Percentiles rank a stretch among this genome's conserved stretches.
Evolutionary conservation across 805 yeast species (phyloP).

Genomic region (Naumovozyma baii): DNA sequence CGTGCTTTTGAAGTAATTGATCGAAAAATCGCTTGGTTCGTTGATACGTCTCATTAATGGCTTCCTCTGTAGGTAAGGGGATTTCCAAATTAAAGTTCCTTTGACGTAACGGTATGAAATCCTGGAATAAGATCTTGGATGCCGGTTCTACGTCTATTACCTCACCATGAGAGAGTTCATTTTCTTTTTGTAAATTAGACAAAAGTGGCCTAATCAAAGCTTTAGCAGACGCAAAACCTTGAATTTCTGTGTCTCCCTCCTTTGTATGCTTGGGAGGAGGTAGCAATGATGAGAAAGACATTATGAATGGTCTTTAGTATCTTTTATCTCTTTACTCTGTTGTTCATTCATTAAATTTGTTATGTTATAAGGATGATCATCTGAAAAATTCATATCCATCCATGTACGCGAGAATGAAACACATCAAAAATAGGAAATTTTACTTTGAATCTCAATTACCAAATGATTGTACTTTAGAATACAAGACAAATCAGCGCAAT

Average conservation of each 20-base stretch:
- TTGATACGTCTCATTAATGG: constrained; percentile 38
- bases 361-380: no score
- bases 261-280: constrained; percentile 17
- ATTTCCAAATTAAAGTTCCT: constrained; percentile 32
- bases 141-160: constrained; percentile 2
- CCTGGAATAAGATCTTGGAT: constrained; percentile 36
- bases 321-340: no score
- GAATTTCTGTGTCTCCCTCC: not conserved
- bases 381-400: no score
- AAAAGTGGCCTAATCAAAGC: not conserved
- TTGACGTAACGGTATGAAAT: constrained; percentile 53
- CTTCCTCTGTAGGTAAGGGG: constrained; percentile 39
- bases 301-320: no score
- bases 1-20: constrained; percentile 37
- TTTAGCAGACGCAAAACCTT: not conserved
- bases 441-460: no score
- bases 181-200: not conserved
- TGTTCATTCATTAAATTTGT: no score
- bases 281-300: constrained; percentile 18
- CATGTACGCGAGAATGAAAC: no score
- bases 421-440: no score
- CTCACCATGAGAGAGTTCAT: not conserved
- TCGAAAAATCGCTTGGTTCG: constrained; percentile 50
- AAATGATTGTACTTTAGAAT: no score
- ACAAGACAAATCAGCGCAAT: no score